These are phyloP conservation scores for Stylonectria norvegica DNA, from an alignment of 2,329 filamentous ascomycete genomes.

Conservation along the genomic window DNA sequence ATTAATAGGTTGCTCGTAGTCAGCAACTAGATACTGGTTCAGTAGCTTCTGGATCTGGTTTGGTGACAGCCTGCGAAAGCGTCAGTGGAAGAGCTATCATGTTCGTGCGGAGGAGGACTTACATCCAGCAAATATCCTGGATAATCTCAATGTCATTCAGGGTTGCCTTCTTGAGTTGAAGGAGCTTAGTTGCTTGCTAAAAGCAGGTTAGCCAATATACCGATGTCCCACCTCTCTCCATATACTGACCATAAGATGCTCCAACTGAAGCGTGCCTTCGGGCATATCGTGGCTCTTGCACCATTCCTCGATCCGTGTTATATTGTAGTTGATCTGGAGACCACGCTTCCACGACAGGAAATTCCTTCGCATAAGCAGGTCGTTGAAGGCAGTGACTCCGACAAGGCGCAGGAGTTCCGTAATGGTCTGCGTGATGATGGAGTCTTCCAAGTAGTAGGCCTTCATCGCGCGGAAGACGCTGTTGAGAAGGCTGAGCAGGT, in stretches of 20 bases:
- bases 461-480: constrained; percentile 99
- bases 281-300: constrained; percentile 99
- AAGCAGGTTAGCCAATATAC: constrained; percentile 24
- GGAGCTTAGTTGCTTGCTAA: constrained; percentile 93
- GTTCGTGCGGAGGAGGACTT: constrained; percentile 49
- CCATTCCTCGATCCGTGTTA: constrained; percentile 98
- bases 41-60: constrained; percentile 99
- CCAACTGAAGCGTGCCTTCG: constrained; percentile 92
- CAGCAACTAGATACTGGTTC: constrained; percentile 96
- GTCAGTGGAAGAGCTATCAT: too few relatives aligned
- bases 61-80: constrained; percentile 89
- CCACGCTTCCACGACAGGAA: constrained; percentile 99
- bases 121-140: constrained; percentile 99
- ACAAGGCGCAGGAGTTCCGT: constrained; percentile 91
- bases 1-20: constrained; percentile 99
- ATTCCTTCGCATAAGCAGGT: constrained; percentile 94
- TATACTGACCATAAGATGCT: constrained; percentile 82
- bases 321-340: constrained; percentile 99
- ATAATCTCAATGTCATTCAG: constrained; percentile 99
- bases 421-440: constrained; percentile 91
- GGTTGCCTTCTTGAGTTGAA: constrained; percentile 98
- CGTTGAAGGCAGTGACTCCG: constrained; percentile 97
- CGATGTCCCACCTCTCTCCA: not conserved
- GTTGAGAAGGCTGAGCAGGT: constrained; percentile 90
- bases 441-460: constrained; percentile 93